phyloP scores from a whole-genome alignment of 495 filamentous ascomycete genomes.

The Aspergillus bertholletiae region DNA sequence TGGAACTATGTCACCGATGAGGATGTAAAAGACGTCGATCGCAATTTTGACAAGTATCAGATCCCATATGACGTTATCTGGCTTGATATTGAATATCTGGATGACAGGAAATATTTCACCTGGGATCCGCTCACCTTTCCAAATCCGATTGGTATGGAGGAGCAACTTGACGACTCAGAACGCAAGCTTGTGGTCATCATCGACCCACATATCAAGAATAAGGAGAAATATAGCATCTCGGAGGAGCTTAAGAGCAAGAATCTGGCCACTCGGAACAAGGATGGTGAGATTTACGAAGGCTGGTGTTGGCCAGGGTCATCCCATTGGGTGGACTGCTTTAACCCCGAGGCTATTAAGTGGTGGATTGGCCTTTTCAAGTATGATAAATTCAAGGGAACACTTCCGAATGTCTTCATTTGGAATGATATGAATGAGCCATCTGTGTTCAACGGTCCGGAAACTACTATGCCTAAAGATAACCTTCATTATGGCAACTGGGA shows the following conservation, averaged over 20 bases:
- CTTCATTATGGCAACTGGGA: slow-evolving; percentile 90
- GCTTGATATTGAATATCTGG: slow-evolving; percentile 96
- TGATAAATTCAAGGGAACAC: slow-evolving; percentile 75
- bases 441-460: slow-evolving; percentile 96
- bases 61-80: slow-evolving; percentile 99
- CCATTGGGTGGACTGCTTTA: slow-evolving; percentile 94
- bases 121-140: slow-evolving; percentile 87
- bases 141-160: slow-evolving; percentile 81
- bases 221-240: slow-evolving; percentile 67
- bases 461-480: slow-evolving; percentile 95
- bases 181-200: slow-evolving; percentile 93
- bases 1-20: slow-evolving; percentile 99
- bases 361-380: slow-evolving; percentile 87
- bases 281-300: slow-evolving; percentile 83
- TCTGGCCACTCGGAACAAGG: slow-evolving; percentile 82
- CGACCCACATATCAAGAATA: slow-evolving; percentile 96
- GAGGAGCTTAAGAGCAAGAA: slow-evolving; percentile 80
- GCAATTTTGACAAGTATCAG: slow-evolving; percentile 89
- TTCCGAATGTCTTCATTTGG: slow-evolving; percentile 88
- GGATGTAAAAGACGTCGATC: slow-evolving; percentile 92
- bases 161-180: slow-evolving; percentile 76
- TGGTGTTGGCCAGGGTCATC: slow-evolving; percentile 99
- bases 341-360: slow-evolving; percentile 80
- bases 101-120: slow-evolving; percentile 95
- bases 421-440: slow-evolving; percentile 99